Conservation (phyloP, 805 yeast species). For the Metschnikowia similis region DNA sequence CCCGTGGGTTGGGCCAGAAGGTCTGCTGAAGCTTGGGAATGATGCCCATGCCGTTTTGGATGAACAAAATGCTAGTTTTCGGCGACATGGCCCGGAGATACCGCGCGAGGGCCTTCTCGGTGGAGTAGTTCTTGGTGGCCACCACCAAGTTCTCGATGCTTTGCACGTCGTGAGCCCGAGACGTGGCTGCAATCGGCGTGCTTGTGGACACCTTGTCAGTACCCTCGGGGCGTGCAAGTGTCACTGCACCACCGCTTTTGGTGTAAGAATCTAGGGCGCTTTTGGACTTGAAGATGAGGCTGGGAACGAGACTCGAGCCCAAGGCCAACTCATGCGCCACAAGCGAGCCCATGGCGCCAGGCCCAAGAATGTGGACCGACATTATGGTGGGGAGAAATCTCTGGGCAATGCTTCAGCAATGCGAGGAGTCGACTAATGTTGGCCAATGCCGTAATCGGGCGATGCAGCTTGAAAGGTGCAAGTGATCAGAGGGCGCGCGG, state of each 20-base stretch:
- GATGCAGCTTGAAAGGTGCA: neutral
- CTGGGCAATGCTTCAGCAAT: neutral
- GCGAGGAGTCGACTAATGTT: too few relatives aligned
- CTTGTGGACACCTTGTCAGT: conserved; percentile 13
- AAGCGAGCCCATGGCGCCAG: conserved; percentile 51
- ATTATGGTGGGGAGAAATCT: neutral
- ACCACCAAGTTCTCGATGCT: conserved; percentile 58
- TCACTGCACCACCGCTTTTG: conserved; percentile 36
- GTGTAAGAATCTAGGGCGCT: conserved; percentile 39
- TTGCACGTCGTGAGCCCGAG: conserved; percentile 16
- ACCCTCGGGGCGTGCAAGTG: conserved; percentile 21
- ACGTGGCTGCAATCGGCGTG: conserved; percentile 22
- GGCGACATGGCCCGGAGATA: conserved; percentile 45
- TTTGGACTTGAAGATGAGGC: conserved; percentile 33
- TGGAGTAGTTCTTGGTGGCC: conserved; percentile 77
- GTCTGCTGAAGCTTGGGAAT: conserved; percentile 45
- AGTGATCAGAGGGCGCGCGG: neutral
- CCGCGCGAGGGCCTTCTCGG: conserved; percentile 57
- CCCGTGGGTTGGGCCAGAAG: conserved; percentile 47
- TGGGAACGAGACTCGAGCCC: conserved; percentile 38
- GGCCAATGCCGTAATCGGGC: neutral
- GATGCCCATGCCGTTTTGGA: conserved; percentile 89
- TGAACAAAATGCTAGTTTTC: conserved; percentile 53
- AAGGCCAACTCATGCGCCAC: conserved; percentile 43
- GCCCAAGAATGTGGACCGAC: conserved; percentile 38